phyloP scores from a whole-genome alignment of 768 basidiomycete genomes.

The Mycena floridula region DNA sequence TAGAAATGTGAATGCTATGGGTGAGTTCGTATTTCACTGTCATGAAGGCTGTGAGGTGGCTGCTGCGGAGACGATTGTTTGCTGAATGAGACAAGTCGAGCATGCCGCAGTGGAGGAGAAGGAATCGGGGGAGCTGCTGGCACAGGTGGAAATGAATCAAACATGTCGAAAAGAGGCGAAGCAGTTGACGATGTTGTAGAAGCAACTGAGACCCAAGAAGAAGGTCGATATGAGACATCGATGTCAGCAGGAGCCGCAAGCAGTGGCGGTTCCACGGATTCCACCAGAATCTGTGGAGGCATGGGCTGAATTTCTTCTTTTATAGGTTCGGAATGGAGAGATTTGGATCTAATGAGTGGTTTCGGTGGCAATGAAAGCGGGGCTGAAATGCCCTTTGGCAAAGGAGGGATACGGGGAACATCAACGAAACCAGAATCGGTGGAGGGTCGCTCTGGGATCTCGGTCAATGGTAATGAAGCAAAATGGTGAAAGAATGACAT shows the following conservation, averaged over 20 bases:
- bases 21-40: too few relatives aligned
- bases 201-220: constrained; percentile 43
- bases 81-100: neutral
- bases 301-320: constrained; percentile 12
- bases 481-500: constrained; percentile 13
- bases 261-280: constrained; percentile 1
- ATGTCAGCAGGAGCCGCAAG: constrained; percentile 2
- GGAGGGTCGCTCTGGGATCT: neutral
- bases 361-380: constrained; percentile 7
- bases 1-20: too few relatives aligned
- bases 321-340: constrained; percentile 12
- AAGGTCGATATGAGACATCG: constrained; percentile 20
- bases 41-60: too few relatives aligned
- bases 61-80: too few relatives aligned
- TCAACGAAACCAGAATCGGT: constrained; percentile 7
- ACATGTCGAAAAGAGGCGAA: constrained; percentile 53
- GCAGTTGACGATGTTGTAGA: constrained; percentile 31
- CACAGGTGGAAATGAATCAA: constrained; percentile 70
- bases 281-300: constrained; percentile 8
- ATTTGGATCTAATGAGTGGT: constrained; percentile 8
- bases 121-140: constrained; percentile 42
- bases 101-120: constrained; percentile 2
- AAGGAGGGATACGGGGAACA: constrained; percentile 11
- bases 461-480: neutral
- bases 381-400: constrained; percentile 12